Evolutionary conservation across 2,329 filamentous ascomycete genomes (phyloP).

Genomic region (Paecilomyces formosus): DNA sequence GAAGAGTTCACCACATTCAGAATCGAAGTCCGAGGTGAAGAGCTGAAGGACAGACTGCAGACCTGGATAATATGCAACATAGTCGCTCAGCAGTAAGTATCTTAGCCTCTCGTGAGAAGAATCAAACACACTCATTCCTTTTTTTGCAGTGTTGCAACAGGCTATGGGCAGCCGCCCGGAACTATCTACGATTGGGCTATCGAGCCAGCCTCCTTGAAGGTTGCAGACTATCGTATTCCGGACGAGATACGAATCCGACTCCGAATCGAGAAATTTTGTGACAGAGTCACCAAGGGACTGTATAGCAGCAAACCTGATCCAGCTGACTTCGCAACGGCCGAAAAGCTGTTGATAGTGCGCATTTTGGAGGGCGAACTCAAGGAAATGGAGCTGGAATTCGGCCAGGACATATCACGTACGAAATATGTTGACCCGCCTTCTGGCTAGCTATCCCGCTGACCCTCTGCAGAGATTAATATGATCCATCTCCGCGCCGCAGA

Average conservation of each 20-base stretch:
- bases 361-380: slow-evolving; percentile 38
- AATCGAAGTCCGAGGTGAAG: slow-evolving; percentile 50
- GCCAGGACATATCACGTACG: slow-evolving; percentile 27
- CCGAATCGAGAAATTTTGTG: slow-evolving; percentile 51
- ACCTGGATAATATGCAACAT: slow-evolving; percentile 63
- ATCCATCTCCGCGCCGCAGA: slow-evolving; percentile 40
- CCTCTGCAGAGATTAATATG: slow-evolving; percentile 32
- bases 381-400: slow-evolving; percentile 47
- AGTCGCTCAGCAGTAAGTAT: slow-evolving; percentile 54
- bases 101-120: not conserved
- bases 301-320: slow-evolving; percentile 51
- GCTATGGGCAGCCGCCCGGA: slow-evolving; percentile 56
- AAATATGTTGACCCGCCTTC: not conserved
- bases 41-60: slow-evolving; percentile 54
- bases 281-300: slow-evolving; percentile 49
- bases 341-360: slow-evolving; percentile 36
- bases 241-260: slow-evolving; percentile 44
- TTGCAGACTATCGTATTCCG: slow-evolving; percentile 41
- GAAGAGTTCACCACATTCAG: slow-evolving; percentile 46
- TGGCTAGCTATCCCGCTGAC: slow-evolving; percentile 3
- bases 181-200: slow-evolving; percentile 54
- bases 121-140: slow-evolving; percentile 8
- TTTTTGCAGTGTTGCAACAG: slow-evolving; percentile 48
- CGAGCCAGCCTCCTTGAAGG: slow-evolving; percentile 35
- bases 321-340: slow-evolving; percentile 37